A percentile compares a stretch with the other conserved stretches of the same genome.
phyloP scores from a whole-genome alignment of 805 yeast genomes.

The Sugiyamaella floridensis region DNA sequence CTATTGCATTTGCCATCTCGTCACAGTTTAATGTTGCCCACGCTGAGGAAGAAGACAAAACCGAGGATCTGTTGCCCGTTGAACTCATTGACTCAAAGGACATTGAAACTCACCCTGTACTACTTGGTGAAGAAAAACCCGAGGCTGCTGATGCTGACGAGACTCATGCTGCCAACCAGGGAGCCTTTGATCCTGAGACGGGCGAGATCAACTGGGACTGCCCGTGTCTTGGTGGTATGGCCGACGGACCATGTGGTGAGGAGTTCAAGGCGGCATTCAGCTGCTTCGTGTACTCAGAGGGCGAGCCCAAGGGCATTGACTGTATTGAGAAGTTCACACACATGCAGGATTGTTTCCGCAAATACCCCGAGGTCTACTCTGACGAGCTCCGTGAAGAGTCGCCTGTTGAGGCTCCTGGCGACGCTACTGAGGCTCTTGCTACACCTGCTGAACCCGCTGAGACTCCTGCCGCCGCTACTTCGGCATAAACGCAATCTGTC shows the following conservation, averaged over 20 bases:
- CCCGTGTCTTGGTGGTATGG: slow-evolving; percentile 99
- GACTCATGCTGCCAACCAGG: slow-evolving; percentile 30
- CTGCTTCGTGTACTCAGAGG: slow-evolving; percentile 88
- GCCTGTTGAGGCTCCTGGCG: slow-evolving; percentile 16
- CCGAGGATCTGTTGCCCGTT: neutral
- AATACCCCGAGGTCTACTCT: slow-evolving; percentile 86
- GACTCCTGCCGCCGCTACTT: neutral
- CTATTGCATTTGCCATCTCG: slow-evolving; percentile 5
- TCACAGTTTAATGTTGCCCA: slow-evolving; percentile 1
- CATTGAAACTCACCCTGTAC: neutral
- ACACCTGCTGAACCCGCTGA: too few species aligned
- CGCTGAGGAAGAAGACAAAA: slow-evolving; percentile 5
- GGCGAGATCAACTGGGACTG: slow-evolving; percentile 99
- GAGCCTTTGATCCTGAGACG: slow-evolving; percentile 91
- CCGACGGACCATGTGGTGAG: slow-evolving; percentile 96
- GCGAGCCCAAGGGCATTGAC: slow-evolving; percentile 94
- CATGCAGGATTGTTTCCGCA: slow-evolving; percentile 93
- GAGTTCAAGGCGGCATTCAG: slow-evolving; percentile 92
- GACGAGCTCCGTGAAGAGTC: slow-evolving; percentile 85
- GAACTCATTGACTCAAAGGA: neutral
- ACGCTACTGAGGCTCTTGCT: too few species aligned
- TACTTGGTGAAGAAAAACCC: slow-evolving; percentile 5
- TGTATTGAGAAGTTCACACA: slow-evolving; percentile 83
- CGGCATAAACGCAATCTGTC: neutral
- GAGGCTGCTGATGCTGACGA: slow-evolving; percentile 5